phyloP scores from a whole-genome alignment of 352 stramenopile genomes.

The Globisporangium yorkense region DNA sequence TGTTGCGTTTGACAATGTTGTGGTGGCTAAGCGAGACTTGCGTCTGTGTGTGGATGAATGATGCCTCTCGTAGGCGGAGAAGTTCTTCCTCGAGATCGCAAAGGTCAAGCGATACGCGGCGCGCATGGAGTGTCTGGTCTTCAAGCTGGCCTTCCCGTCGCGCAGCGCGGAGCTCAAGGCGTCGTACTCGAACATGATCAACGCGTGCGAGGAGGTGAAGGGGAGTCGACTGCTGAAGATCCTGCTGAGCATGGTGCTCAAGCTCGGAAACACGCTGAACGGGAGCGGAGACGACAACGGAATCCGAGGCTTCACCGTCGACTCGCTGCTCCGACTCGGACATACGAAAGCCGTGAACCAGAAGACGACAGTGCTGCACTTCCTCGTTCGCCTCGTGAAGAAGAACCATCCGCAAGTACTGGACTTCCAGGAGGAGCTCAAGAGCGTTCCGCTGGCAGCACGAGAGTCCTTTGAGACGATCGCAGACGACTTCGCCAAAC shows the following conservation, averaged over 20 bases:
- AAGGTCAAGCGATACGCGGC: slow-evolving; percentile 65
- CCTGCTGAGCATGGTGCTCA: slow-evolving; percentile 96
- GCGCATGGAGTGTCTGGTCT: slow-evolving; percentile 79
- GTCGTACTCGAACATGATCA: slow-evolving; percentile 80
- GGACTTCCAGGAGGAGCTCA: slow-evolving; percentile 90
- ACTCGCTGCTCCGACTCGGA: slow-evolving; percentile 90
- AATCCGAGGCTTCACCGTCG: slow-evolving; percentile 94
- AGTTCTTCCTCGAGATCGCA: slow-evolving; percentile 86
- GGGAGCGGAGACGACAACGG: slow-evolving; percentile 81
- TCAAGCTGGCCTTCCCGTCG: slow-evolving; percentile 65
- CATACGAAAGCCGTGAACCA: slow-evolving; percentile 96
- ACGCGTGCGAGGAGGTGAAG: slow-evolving; percentile 92
- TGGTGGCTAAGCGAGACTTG: not conserved
- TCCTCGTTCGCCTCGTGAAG: slow-evolving; percentile 95
- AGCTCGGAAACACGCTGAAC: slow-evolving; percentile 96
- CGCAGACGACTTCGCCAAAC: slow-evolving; percentile 52
- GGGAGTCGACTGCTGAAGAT: slow-evolving; percentile 91
- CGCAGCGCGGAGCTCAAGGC: slow-evolving; percentile 77
- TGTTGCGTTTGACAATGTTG: not conserved
- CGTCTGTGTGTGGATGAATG: slow-evolving; percentile 4
- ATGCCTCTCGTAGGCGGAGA: slow-evolving; percentile 42
- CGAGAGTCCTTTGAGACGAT: slow-evolving; percentile 72
- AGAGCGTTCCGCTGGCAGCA: slow-evolving; percentile 77
- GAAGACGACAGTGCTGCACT: slow-evolving; percentile 98
- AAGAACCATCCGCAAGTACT: slow-evolving; percentile 92